Percentiles rank a stretch among this genome's conserved stretches.
phyloP scores from a whole-genome alignment of 2,329 filamentous ascomycete genomes.

The Talaromyces rugulosus region DNA sequence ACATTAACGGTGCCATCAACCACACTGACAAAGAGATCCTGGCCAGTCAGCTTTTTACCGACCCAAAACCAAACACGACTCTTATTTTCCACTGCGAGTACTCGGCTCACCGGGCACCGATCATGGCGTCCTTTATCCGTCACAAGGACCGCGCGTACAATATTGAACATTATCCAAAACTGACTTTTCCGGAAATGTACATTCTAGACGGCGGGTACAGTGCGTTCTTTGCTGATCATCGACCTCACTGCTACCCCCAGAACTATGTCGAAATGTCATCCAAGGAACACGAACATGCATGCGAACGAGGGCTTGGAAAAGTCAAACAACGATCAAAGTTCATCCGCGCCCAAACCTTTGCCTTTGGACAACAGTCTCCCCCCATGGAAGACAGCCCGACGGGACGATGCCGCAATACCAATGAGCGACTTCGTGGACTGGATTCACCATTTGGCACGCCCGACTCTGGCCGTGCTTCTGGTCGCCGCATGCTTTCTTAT shows the following conservation, averaged over 20 bases:
- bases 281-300: constrained; percentile 85
- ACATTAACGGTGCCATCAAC: constrained; percentile 90
- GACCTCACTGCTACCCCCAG: constrained; percentile 80
- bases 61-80: constrained; percentile 67
- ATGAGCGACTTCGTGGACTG: constrained; percentile 26
- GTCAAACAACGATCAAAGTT: constrained; percentile 86
- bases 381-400: constrained; percentile 62
- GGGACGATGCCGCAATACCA: constrained; percentile 37
- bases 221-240: constrained; percentile 78
- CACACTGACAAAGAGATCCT: constrained; percentile 94
- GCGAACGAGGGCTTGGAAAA: constrained; percentile 90
- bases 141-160: constrained; percentile 83
- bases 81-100: constrained; percentile 98
- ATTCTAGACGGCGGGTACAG: constrained; percentile 96
- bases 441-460: constrained; percentile 34
- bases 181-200: constrained; percentile 96
- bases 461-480: constrained; percentile 31
- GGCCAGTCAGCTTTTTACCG: constrained; percentile 71
- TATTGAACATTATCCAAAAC: constrained; percentile 75
- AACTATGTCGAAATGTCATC: constrained; percentile 97
- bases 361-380: constrained; percentile 72
- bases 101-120: constrained; percentile 89
- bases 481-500: constrained; percentile 43
- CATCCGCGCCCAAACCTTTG: constrained; percentile 85
- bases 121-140: constrained; percentile 93